A percentile compares a stretch with the other conserved stretches of the same genome.
Evolutionary conservation across 306 rosid species (phyloP).

Genomic region (Sesbania bispinosa): DNA sequence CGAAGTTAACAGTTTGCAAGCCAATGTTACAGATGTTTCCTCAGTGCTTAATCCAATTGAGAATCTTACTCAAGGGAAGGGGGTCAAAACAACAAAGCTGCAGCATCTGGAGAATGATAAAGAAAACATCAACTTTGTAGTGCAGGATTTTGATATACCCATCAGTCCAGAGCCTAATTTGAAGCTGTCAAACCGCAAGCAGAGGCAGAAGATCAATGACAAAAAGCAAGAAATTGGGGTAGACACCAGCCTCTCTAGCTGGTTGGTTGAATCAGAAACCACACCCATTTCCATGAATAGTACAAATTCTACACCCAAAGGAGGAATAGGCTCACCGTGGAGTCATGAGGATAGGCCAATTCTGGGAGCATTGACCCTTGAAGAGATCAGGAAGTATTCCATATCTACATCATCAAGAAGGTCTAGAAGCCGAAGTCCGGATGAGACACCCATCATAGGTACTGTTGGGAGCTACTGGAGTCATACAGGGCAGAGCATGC

Average conservation of each 20-base stretch:
- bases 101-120: conserved; percentile 37
- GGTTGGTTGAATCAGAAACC: conserved; percentile 66
- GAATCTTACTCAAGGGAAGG: conserved; percentile 45
- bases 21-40: neutral
- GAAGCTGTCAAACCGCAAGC: conserved; percentile 24
- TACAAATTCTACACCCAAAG: conserved; percentile 35
- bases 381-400: conserved; percentile 46
- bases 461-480: conserved; percentile 86
- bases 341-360: conserved; percentile 52
- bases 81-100: conserved; percentile 25
- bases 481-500: conserved; percentile 45
- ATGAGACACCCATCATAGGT: conserved; percentile 54
- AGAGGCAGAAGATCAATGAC: conserved; percentile 19
- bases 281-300: conserved; percentile 33
- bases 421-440: conserved; percentile 43
- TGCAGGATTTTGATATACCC: conserved; percentile 4
- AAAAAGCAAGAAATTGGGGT: conserved; percentile 37
- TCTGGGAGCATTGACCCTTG: conserved; percentile 56
- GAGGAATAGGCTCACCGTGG: conserved; percentile 26
- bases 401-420: conserved; percentile 34
- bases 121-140: conserved; percentile 48
- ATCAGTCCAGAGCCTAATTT: conserved; percentile 39
- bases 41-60: conserved; percentile 59
- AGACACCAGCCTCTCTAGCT: conserved; percentile 79
- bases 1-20: conserved; percentile 55